A percentile compares a stretch with the other conserved stretches of the same genome.
phyloP scores from a whole-genome alignment of 1,284 basidiomycete genomes.

The Tilletia horrida region DNA sequence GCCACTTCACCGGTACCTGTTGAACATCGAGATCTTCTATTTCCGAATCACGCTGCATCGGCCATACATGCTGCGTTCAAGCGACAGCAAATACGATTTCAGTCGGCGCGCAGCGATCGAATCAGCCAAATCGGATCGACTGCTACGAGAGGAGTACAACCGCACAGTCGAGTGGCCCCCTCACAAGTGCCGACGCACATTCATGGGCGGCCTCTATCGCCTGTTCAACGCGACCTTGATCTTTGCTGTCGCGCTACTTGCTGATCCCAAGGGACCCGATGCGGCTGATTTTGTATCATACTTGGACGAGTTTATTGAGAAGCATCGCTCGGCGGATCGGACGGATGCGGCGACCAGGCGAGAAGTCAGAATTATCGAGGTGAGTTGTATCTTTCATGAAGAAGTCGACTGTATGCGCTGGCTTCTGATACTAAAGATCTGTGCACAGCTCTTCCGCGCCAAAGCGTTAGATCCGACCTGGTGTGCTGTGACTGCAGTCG shows the following conservation, averaged over 20 bases:
- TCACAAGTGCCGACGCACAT: conserved; percentile 36
- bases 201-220: conserved; percentile 50
- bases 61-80: conserved; percentile 35
- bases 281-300: conserved; percentile 36
- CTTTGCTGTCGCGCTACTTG: conserved; percentile 48
- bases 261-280: conserved; percentile 38
- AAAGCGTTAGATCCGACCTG: conserved; percentile 46
- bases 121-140: conserved; percentile 41
- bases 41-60: conserved; percentile 49
- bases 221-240: conserved; percentile 47
- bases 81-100: conserved; percentile 34
- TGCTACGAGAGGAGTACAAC: conserved; percentile 43
- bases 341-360: conserved; percentile 47
- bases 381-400: neutral
- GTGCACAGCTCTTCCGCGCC: conserved; percentile 36
- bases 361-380: conserved; percentile 49
- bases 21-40: conserved; percentile 50
- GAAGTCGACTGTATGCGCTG: too few species aligned
- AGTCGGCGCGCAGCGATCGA: conserved; percentile 44
- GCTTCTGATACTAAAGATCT: too few species aligned
- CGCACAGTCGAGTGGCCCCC: conserved; percentile 44
- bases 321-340: conserved; percentile 31
- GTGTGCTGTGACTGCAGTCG: conserved; percentile 40
- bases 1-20: conserved; percentile 45
- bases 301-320: conserved; percentile 50